Evolutionary conservation across 1,284 basidiomycete species (phyloP).

Genomic region (Trichosporon sp.): DNA sequence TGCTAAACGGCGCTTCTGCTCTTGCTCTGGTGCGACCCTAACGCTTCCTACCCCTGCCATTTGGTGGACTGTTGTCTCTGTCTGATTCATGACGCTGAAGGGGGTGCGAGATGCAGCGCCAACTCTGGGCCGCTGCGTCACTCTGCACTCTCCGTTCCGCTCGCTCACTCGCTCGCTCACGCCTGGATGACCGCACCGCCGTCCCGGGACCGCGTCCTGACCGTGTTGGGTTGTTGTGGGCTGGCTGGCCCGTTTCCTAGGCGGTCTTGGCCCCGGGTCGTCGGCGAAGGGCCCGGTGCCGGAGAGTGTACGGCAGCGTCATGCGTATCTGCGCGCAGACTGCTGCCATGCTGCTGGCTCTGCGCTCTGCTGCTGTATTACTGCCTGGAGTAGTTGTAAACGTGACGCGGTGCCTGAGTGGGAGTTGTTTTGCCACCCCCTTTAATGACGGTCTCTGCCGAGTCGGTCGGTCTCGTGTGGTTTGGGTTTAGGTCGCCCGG

Average conservation of each 20-base stretch:
- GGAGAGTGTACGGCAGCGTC: not conserved
- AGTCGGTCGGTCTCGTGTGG: conserved; percentile 17
- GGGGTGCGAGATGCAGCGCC: not conserved
- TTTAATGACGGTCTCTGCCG: conserved; percentile 16
- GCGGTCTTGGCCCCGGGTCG: not conserved
- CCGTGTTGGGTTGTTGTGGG: not conserved
- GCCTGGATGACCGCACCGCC: not conserved
- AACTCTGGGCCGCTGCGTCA: not conserved
- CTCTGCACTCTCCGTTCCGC: not conserved
- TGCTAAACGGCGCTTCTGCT: not conserved
- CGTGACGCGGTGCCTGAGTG: conserved; percentile 13
- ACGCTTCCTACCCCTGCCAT: not conserved
- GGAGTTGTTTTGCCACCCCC: conserved; percentile 20
- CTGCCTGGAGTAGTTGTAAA: not conserved
- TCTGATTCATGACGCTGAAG: conserved; percentile 14
- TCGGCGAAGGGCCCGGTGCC: not conserved
- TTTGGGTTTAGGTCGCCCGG: conserved; percentile 11
- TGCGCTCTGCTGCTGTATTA: not conserved
- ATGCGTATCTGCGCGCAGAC: not conserved
- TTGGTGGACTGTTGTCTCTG: conserved; percentile 1
- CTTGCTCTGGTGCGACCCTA: not conserved
- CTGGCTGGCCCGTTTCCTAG: not conserved
- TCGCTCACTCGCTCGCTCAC: not conserved
- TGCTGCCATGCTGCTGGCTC: no score
- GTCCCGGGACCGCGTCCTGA: not conserved